These are phyloP conservation scores for Coprinopsis strossmayeri DNA, from an alignment of 768 basidiomycete species.

Conservation along the genomic window DNA sequence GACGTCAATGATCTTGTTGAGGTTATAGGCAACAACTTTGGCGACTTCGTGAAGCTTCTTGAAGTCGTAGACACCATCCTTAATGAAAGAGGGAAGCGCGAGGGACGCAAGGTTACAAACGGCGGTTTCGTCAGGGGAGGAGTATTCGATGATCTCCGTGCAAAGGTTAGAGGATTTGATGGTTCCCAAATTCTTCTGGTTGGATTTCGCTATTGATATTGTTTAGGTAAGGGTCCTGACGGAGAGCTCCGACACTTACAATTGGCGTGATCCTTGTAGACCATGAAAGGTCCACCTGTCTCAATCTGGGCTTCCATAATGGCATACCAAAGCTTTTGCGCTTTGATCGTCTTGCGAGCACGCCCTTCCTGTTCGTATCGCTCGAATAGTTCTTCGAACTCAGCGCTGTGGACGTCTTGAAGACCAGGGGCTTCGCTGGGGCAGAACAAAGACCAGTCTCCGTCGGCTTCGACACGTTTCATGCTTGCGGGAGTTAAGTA, in stretches of 20 bases:
- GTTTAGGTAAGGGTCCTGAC: neutral
- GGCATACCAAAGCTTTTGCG: conserved; percentile 98
- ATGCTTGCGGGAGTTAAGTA: conserved; percentile 47
- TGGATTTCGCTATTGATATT: conserved; percentile 71
- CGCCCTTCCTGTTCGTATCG: conserved; percentile 89
- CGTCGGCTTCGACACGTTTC: conserved; percentile 90
- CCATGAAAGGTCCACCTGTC: conserved; percentile 98
- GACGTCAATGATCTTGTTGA: conserved; percentile 90
- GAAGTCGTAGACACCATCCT: conserved; percentile 84
- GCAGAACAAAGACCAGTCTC: conserved; percentile 95
- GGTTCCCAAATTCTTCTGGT: conserved; percentile 96
- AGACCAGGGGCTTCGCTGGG: conserved; percentile 93
- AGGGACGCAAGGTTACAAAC: conserved; percentile 99
- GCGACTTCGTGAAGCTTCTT: conserved; percentile 89
- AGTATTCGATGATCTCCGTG: conserved; percentile 99
- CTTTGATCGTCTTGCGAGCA: conserved; percentile 76
- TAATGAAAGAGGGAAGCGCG: conserved; percentile 88
- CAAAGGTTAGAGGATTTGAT: conserved; percentile 99
- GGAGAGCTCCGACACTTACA: conserved; percentile 36
- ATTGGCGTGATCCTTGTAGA: conserved; percentile 96
- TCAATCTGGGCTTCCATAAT: conserved; percentile 96
- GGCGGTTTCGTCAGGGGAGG: conserved; percentile 92
- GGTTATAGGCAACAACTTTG: conserved; percentile 89
- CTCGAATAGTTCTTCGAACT: conserved; percentile 83
- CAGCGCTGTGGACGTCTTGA: conserved; percentile 81